phyloP scores from a whole-genome alignment of 495 filamentous ascomycete species.

The Talaromyces nanjingensis region DNA sequence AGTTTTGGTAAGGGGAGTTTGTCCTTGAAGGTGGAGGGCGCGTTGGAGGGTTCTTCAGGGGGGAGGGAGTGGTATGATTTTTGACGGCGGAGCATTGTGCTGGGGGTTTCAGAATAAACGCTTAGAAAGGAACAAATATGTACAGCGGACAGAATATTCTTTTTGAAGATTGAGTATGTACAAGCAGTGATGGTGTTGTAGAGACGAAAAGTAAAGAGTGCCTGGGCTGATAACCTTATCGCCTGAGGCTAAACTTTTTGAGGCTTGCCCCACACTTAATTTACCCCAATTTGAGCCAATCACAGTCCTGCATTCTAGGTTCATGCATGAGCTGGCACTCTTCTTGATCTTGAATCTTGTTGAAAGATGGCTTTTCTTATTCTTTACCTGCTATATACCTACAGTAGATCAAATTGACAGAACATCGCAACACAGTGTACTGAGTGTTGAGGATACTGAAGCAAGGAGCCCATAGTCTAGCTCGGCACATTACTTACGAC shows the following conservation, averaged over 20 bases:
- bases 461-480: not conserved
- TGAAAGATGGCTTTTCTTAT: too few relatives aligned
- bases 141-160: not conserved
- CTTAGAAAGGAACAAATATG: not conserved
- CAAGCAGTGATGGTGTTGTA: not conserved
- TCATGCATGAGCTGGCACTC: not conserved
- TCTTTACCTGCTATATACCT: too few relatives aligned
- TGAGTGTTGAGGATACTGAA: not conserved
- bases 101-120: not conserved
- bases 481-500: not conserved
- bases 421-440: not conserved
- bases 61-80: slow-evolving; percentile 29
- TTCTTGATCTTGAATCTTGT: too few relatives aligned
- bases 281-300: not conserved
- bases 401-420: too few relatives aligned
- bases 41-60: slow-evolving; percentile 31
- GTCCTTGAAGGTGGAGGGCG: slow-evolving; percentile 64
- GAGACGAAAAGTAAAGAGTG: too few relatives aligned
- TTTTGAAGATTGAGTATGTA: not conserved
- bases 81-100: slow-evolving; percentile 24
- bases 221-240: not conserved
- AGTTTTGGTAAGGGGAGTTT: slow-evolving; percentile 74
- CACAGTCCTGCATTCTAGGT: not conserved
- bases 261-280: not conserved
- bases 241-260: not conserved